Evolutionary conservation across 106 monocot species (phyloP).

Genomic region (Posidonia australis): DNA sequence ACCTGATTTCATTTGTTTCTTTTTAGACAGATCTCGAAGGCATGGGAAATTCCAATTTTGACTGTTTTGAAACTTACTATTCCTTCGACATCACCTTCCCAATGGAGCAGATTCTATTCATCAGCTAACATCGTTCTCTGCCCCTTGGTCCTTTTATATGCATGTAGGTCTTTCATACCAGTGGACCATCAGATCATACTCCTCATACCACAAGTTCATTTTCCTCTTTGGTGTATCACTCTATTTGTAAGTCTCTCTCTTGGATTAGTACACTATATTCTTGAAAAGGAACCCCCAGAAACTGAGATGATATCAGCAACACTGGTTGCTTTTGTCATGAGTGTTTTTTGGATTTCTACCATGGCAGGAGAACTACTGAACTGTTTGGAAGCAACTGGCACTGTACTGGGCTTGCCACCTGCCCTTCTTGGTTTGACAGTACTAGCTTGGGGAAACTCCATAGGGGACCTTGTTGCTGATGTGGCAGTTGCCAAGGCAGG

Average conservation of each 20-base stretch:
- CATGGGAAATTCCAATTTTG: constrained; percentile 63
- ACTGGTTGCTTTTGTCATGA: constrained; percentile 71
- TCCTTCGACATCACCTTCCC: constrained; percentile 43
- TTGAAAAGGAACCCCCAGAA: constrained; percentile 57
- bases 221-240: constrained; percentile 65
- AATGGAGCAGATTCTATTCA: constrained; percentile 64
- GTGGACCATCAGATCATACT: constrained; percentile 48
- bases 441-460: constrained; percentile 93
- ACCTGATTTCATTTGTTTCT: constrained; percentile 1
- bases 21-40: constrained; percentile 35
- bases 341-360: constrained; percentile 94
- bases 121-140: constrained; percentile 70
- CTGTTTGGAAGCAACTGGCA: constrained; percentile 52
- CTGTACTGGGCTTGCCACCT: constrained; percentile 53
- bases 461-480: constrained; percentile 88
- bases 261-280: constrained; percentile 40
- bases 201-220: constrained; percentile 34
- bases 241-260: constrained; percentile 48
- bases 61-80: constrained; percentile 72
- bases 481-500: constrained; percentile 78
- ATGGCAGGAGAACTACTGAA: constrained; percentile 83
- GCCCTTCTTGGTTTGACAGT: constrained; percentile 85
- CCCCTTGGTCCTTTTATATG: constrained; percentile 52
- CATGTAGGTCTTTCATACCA: constrained; percentile 51
- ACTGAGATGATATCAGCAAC: constrained; percentile 20